phyloP scores from a whole-genome alignment of 2,329 filamentous ascomycete species.

The Tricladium varicosporioides region DNA sequence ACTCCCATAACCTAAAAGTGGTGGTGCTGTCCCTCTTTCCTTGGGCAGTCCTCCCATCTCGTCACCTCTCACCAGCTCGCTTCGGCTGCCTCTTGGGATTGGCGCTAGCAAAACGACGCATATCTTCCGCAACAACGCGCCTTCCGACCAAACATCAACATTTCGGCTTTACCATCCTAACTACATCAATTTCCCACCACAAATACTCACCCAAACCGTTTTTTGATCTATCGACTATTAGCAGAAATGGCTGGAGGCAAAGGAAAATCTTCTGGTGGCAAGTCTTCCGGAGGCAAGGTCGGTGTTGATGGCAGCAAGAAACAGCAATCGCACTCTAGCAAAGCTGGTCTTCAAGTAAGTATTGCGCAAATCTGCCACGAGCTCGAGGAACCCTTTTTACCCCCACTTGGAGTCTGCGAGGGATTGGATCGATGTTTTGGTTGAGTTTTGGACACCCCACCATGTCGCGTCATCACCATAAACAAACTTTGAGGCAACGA shows the following conservation, averaged over 20 bases:
- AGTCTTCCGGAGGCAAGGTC: slow-evolving; percentile 38
- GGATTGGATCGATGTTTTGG: slow-evolving; percentile 13
- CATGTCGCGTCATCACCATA: slow-evolving; percentile 28
- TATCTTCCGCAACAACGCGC: slow-evolving; percentile 24
- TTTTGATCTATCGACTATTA: neutral
- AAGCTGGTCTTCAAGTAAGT: slow-evolving; percentile 38
- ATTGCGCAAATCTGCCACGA: slow-evolving; percentile 21
- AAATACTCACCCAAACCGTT: slow-evolving; percentile 7
- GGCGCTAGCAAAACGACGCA: slow-evolving; percentile 16
- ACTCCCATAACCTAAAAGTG: neutral
- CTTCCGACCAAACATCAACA: slow-evolving; percentile 23
- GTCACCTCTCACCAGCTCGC: slow-evolving; percentile 14
- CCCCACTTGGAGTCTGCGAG: slow-evolving; percentile 10
- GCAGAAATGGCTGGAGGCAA: slow-evolving; percentile 35
- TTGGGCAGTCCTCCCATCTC: slow-evolving; percentile 6
- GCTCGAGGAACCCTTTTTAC: neutral
- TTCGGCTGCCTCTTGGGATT: slow-evolving; percentile 14
- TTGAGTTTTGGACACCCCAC: slow-evolving; percentile 26
- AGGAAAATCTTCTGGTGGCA: slow-evolving; percentile 37
- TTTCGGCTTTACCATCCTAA: slow-evolving; percentile 11
- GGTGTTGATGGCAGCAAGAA: slow-evolving; percentile 36
- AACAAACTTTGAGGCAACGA: slow-evolving; percentile 9
- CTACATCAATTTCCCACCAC: slow-evolving; percentile 19
- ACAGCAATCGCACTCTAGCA: slow-evolving; percentile 37
- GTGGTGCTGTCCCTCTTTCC: slow-evolving; percentile 12